phyloP scores from a whole-genome alignment of 176 grass and related monocot species.

The Eragrostis curvula region DNA sequence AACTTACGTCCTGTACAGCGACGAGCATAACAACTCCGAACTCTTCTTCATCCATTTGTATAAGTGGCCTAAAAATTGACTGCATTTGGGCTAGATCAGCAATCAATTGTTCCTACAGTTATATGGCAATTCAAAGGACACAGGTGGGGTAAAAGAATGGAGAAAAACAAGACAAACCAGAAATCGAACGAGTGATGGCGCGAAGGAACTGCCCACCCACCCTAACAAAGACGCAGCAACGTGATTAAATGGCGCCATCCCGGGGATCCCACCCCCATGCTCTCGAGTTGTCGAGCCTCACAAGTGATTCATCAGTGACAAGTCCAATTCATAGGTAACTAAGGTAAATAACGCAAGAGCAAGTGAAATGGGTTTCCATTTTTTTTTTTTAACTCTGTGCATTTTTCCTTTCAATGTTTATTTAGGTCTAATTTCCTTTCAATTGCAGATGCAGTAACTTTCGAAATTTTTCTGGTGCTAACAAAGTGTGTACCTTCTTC shows the following conservation, averaged over 20 bases:
- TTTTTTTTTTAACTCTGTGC: too few species aligned
- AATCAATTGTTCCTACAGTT: neutral
- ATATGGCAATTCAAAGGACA: neutral
- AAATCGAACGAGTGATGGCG: constrained; percentile 8
- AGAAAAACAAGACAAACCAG: neutral
- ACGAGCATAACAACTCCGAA: too few species aligned
- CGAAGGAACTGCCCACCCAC: constrained; percentile 17
- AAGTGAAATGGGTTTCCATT: too few species aligned
- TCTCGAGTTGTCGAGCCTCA: neutral
- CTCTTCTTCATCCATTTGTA: too few species aligned
- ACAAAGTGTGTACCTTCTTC: too few species aligned
- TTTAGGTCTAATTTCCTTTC: neutral
- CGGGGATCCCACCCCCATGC: neutral
- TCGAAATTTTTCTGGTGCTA: neutral
- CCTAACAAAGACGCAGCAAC: constrained; percentile 16
- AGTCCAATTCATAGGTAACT: too few species aligned
- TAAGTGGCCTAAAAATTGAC: too few species aligned
- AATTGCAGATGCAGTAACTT: neutral
- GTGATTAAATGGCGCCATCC: constrained; percentile 18
- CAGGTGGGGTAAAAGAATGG: neutral
- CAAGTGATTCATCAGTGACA: neutral
- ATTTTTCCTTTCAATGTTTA: too few species aligned
- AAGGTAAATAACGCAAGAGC: too few species aligned
- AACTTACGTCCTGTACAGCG: neutral
- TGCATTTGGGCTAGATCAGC: too few species aligned